Percentiles rank a stretch among this genome's conserved stretches.
Evolutionary conservation across 345 rosid genomes (phyloP).

Genomic region (Camelina sativa): DNA sequence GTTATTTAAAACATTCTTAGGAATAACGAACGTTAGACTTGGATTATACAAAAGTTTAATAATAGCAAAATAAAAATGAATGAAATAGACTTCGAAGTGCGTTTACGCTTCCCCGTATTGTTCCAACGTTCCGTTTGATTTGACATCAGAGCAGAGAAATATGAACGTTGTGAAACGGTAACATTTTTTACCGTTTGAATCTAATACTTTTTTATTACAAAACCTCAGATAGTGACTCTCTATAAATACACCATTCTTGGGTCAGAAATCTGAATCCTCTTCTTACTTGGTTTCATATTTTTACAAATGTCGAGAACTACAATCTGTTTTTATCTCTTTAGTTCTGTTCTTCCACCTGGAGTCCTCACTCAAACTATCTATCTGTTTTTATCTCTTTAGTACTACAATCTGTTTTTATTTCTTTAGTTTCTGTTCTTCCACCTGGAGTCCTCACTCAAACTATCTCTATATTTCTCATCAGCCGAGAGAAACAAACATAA

Average conservation of each 20-base stretch:
- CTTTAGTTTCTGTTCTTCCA: not conserved
- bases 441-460: not conserved
- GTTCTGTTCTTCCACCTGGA: not conserved
- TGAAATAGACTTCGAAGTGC: not conserved
- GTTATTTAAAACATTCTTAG: not conserved
- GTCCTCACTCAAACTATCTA: not conserved
- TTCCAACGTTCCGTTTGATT: not conserved
- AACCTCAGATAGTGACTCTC: not conserved
- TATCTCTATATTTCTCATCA: not conserved
- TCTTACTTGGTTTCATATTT: too few species aligned
- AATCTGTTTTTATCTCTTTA: not conserved
- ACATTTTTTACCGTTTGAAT: not conserved
- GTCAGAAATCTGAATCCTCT: not conserved
- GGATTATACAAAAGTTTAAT: not conserved
- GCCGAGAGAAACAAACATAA: not conserved
- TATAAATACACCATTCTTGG: not conserved
- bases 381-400: not conserved
- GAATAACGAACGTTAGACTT: not conserved
- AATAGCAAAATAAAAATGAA: not conserved
- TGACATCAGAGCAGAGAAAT: not conserved
- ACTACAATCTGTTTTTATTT: not conserved
- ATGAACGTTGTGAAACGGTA: conserved; percentile 2
- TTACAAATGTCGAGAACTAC: not conserved
- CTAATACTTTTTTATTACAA: not conserved
- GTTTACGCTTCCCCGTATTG: not conserved